These are phyloP conservation scores for Gymnopilus dilepis DNA, from an alignment of 768 basidiomycete genomes.

Conservation along the genomic window DNA sequence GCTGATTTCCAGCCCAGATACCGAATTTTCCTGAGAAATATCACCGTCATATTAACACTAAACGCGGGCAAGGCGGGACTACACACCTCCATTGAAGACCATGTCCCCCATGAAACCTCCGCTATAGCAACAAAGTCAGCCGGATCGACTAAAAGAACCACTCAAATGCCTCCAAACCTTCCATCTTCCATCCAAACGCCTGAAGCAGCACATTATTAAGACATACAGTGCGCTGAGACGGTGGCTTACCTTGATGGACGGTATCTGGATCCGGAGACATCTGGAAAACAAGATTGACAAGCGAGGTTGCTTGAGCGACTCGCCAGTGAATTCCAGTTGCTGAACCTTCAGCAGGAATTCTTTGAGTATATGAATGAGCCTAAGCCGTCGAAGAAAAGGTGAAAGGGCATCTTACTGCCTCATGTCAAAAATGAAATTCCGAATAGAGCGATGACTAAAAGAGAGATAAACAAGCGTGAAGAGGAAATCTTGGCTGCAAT, in stretches of 20 bases:
- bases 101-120: slow-evolving; percentile 60
- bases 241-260: slow-evolving; percentile 61
- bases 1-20: slow-evolving; percentile 79
- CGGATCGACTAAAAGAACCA: background rate
- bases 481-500: slow-evolving; percentile 17
- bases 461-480: background rate
- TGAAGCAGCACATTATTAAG: slow-evolving; percentile 12
- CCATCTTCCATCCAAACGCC: slow-evolving; percentile 81
- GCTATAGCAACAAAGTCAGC: slow-evolving; percentile 27
- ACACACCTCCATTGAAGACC: slow-evolving; percentile 55
- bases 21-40: slow-evolving; percentile 58
- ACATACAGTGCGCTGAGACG: background rate
- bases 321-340: slow-evolving; percentile 85
- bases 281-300: slow-evolving; percentile 71
- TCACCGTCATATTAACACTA: background rate
- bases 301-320: slow-evolving; percentile 76
- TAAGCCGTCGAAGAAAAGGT: too few species aligned
- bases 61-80: background rate
- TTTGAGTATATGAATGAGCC: slow-evolving; percentile 15
- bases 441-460: slow-evolving; percentile 66
- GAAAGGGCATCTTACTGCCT: slow-evolving; percentile 48
- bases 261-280: slow-evolving; percentile 69
- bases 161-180: slow-evolving; percentile 43
- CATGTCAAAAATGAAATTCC: slow-evolving; percentile 77
- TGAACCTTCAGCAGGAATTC: slow-evolving; percentile 53